A percentile compares a stretch with the other conserved stretches of the same genome.
These are phyloP conservation scores for Vachellia pachyceras DNA, from an alignment of 306 rosid genomes.

Conservation along the genomic window DNA sequence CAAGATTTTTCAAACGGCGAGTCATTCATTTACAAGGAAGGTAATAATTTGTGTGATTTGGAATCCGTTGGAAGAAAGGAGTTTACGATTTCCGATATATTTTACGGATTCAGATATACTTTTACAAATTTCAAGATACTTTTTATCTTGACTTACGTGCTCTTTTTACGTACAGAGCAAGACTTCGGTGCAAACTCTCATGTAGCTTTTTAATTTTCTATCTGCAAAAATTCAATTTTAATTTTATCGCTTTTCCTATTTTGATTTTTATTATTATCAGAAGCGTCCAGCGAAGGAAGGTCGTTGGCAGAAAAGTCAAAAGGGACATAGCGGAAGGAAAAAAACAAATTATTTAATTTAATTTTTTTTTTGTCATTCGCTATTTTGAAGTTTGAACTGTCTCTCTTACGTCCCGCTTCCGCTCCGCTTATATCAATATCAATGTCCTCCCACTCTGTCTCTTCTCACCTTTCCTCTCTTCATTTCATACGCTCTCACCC, in stretches of 20 bases:
- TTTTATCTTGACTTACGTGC: too few relatives aligned
- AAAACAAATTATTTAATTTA: background rate
- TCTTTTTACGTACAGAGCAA: too few relatives aligned
- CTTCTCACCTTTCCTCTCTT: background rate
- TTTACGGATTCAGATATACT: too few relatives aligned
- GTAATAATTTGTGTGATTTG: too few relatives aligned
- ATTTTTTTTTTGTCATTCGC: background rate
- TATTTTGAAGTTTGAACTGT: slow-evolving; percentile 57
- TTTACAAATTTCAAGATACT: too few relatives aligned
- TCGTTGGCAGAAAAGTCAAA: background rate
- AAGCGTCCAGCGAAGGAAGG: background rate
- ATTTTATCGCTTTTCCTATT: background rate
- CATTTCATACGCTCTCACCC: background rate
- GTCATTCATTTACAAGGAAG: background rate
- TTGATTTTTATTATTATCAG: background rate
- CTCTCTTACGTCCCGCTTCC: slow-evolving; percentile 63
- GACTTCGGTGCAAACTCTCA: background rate
- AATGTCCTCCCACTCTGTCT: background rate
- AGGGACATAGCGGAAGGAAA: background rate
- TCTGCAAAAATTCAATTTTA: background rate
- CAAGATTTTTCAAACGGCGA: background rate
- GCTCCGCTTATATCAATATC: slow-evolving; percentile 41
- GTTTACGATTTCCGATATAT: too few relatives aligned
- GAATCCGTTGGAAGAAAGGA: too few relatives aligned
- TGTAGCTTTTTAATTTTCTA: background rate